A percentile compares a stretch with the other conserved stretches of the same genome.
phyloP scores from a whole-genome alignment of 176 grass and related monocot genomes.

The Areca catechu region DNA sequence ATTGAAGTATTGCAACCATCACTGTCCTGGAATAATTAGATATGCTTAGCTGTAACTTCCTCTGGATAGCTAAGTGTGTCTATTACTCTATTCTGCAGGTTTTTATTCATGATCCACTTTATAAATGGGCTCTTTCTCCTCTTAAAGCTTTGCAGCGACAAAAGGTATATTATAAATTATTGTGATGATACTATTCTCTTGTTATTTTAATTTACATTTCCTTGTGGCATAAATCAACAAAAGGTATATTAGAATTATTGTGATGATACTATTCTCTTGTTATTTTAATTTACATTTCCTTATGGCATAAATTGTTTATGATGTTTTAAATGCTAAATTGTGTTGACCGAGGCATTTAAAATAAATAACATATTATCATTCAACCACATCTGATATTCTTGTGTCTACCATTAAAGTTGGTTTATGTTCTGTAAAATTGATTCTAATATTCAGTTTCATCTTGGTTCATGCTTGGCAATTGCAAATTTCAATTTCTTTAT shows the following conservation, averaged over 20 bases:
- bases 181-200: not conserved
- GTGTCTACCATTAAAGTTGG: too few relatives aligned
- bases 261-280: not conserved
- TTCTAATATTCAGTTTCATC: too few relatives aligned
- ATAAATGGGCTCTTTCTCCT: conserved; percentile 98
- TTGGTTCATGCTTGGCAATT: too few relatives aligned
- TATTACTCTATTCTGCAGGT: conserved; percentile 31
- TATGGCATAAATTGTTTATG: too few relatives aligned
- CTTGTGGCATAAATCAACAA: too few relatives aligned
- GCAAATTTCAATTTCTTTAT: too few relatives aligned
- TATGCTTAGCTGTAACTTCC: too few relatives aligned
- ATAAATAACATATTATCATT: too few relatives aligned
- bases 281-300: not conserved
- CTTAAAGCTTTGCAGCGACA: conserved; percentile 90
- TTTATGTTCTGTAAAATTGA: too few relatives aligned
- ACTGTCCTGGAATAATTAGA: not conserved
- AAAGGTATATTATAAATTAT: conserved; percentile 39
- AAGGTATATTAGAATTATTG: conserved; percentile 39
- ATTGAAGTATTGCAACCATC: conserved; percentile 54
- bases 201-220: not conserved
- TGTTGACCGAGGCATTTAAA: too few relatives aligned
- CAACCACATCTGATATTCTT: too few relatives aligned
- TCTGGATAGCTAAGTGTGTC: not conserved
- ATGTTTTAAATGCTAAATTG: too few relatives aligned
- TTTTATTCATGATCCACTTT: conserved; percentile 93